These are phyloP conservation scores for Modicella reniformis DNA, from an alignment of 371 early-diverging fungal species.

Conservation along the genomic window DNA sequence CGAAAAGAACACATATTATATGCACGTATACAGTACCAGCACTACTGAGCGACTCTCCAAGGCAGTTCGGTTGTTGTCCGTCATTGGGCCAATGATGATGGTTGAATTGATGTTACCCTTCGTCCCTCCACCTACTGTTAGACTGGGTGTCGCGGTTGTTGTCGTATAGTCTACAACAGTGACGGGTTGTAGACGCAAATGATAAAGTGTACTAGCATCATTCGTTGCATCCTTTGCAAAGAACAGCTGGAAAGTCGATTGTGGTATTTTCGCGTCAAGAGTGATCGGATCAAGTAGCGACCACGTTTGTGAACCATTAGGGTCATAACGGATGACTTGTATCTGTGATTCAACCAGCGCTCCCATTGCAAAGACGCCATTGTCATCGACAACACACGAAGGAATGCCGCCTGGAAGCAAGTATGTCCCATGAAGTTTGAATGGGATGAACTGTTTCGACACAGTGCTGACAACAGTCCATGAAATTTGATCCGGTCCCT, in stretches of 20 bases:
- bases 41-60: too few species aligned
- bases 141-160: too few species aligned
- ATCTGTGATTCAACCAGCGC: background rate
- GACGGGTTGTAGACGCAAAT: background rate
- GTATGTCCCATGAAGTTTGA: background rate
- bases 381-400: background rate
- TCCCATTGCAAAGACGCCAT: background rate
- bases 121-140: too few species aligned
- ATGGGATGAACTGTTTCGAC: background rate
- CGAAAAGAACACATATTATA: too few species aligned
- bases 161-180: too few species aligned
- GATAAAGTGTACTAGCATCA: background rate
- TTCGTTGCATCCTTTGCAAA: background rate
- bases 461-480: slow-evolving; percentile 3
- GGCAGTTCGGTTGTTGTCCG: too few species aligned
- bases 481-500: background rate
- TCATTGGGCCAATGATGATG: too few species aligned
- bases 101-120: too few species aligned
- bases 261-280: background rate
- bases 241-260: background rate
- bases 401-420: too few species aligned
- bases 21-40: too few species aligned
- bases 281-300: background rate
- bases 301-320: background rate
- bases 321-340: background rate